These are phyloP conservation scores for Candida parachauliodes DNA, from an alignment of 805 yeast species.

Conservation along the genomic window DNA sequence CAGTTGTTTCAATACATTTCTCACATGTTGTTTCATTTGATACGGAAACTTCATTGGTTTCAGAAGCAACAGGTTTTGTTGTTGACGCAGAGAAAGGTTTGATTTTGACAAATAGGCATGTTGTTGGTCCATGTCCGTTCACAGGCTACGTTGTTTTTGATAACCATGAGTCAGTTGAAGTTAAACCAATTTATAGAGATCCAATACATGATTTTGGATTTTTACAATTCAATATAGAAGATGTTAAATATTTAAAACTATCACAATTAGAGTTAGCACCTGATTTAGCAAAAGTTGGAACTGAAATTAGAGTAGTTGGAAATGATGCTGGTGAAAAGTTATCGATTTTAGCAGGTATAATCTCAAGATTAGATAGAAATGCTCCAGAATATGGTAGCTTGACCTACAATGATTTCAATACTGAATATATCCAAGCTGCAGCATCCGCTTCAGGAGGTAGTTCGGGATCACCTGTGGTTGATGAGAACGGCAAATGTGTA, in stretches of 20 bases:
- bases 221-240: constrained; percentile 67
- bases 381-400: constrained; percentile 91
- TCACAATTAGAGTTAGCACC: constrained; percentile 68
- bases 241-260: constrained; percentile 70
- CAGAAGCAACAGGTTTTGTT: constrained; percentile 95
- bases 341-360: constrained; percentile 84
- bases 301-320: constrained; percentile 92
- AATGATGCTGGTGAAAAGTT: constrained; percentile 95
- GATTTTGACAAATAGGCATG: constrained; percentile 89
- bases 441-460: constrained; percentile 96
- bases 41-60: constrained; percentile 72
- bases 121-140: constrained; percentile 94
- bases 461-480: constrained; percentile 94
- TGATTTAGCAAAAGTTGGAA: constrained; percentile 83
- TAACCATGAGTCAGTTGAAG: constrained; percentile 90
- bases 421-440: constrained; percentile 93
- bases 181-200: constrained; percentile 82
- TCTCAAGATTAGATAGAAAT: constrained; percentile 81
- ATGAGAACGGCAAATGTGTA: constrained; percentile 80
- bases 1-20: constrained; percentile 87
- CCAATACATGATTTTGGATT: constrained; percentile 96
- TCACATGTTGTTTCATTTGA: constrained; percentile 85
- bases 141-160: constrained; percentile 89
- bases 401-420: constrained; percentile 88
- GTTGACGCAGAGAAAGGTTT: constrained; percentile 81